phyloP scores from a whole-genome alignment of 257 asterid genomes.

The Galeopsis tetrahit region DNA sequence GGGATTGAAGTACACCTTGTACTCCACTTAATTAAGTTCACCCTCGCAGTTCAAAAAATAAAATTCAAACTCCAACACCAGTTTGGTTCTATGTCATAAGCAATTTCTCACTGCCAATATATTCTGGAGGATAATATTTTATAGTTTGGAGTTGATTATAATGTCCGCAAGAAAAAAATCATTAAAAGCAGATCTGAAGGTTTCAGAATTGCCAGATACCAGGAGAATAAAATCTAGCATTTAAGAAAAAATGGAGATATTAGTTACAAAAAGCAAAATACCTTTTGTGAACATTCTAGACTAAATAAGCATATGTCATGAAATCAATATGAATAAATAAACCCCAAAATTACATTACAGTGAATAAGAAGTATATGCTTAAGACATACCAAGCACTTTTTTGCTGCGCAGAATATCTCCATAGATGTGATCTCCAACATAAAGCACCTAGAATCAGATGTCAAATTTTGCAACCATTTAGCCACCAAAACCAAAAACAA shows the following conservation, averaged over 20 bases:
- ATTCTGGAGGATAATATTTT: constrained; percentile 17
- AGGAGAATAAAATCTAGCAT: not conserved
- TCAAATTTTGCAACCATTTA: constrained; percentile 26
- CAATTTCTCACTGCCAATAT: constrained; percentile 10
- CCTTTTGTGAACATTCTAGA: constrained; percentile 24
- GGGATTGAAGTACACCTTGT: too few relatives aligned
- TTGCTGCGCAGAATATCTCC: constrained; percentile 98
- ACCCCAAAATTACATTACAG: constrained; percentile 1
- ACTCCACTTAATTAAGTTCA: too few relatives aligned
- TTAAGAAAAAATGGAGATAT: not conserved
- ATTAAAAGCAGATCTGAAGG: constrained; percentile 10
- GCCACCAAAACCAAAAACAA: constrained; percentile 29
- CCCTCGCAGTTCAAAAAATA: too few relatives aligned
- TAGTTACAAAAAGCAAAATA: constrained; percentile 5
- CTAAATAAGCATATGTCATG: constrained; percentile 16
- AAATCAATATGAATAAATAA: constrained; percentile 1
- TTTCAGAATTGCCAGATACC: constrained; percentile 19
- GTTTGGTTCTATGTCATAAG: constrained; percentile 8
- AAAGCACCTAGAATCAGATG: constrained; percentile 72
- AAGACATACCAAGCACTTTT: constrained; percentile 78
- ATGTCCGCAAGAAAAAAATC: constrained; percentile 1
- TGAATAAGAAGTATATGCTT: not conserved
- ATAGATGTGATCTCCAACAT: constrained; percentile 98
- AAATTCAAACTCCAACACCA: constrained; percentile 5
- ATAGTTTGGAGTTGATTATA: constrained; percentile 13